These are phyloP conservation scores for Acmispon strigosus DNA, from an alignment of 306 rosid genomes.

Conservation along the genomic window DNA sequence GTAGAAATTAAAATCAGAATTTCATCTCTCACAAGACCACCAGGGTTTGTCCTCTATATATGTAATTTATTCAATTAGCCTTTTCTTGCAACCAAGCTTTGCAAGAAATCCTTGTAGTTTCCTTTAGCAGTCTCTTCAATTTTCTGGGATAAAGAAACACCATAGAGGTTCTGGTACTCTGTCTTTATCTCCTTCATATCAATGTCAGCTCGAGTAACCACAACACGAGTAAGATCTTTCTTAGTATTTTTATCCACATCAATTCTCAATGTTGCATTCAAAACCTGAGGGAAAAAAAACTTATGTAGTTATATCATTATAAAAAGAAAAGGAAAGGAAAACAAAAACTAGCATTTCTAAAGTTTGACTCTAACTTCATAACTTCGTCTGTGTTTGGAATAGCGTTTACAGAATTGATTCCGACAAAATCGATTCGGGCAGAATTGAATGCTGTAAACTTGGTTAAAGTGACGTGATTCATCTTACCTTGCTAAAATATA, in stretches of 20 bases:
- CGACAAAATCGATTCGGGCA: too few relatives aligned
- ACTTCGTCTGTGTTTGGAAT: too few relatives aligned
- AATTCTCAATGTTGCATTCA: constrained; percentile 48
- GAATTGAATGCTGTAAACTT: too few relatives aligned
- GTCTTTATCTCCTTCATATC: constrained; percentile 62
- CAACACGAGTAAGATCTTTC: constrained; percentile 72
- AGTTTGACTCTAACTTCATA: neutral
- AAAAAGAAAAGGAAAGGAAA: neutral
- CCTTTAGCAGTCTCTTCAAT: constrained; percentile 64
- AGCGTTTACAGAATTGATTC: too few relatives aligned
- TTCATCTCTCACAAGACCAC: neutral
- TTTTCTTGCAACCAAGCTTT: constrained; percentile 55
- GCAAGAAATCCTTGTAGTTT: constrained; percentile 78
- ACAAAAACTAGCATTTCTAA: neutral
- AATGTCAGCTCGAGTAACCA: constrained; percentile 68
- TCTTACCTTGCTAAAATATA: constrained; percentile 61
- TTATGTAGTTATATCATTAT: neutral
- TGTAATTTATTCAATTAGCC: constrained; percentile 14
- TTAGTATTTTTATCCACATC: constrained; percentile 53
- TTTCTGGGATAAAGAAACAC: constrained; percentile 48
- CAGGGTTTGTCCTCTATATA: neutral
- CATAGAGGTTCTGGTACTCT: constrained; percentile 43
- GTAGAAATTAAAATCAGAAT: neutral
- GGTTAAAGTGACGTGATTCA: too few relatives aligned
- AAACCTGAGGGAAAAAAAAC: constrained; percentile 24